Evolutionary conservation across 192 early-diverging fungal genomes (phyloP), one percentile per base, ranked within the genome.

Genomic region (Umbelopsis ramanniana): DNA sequence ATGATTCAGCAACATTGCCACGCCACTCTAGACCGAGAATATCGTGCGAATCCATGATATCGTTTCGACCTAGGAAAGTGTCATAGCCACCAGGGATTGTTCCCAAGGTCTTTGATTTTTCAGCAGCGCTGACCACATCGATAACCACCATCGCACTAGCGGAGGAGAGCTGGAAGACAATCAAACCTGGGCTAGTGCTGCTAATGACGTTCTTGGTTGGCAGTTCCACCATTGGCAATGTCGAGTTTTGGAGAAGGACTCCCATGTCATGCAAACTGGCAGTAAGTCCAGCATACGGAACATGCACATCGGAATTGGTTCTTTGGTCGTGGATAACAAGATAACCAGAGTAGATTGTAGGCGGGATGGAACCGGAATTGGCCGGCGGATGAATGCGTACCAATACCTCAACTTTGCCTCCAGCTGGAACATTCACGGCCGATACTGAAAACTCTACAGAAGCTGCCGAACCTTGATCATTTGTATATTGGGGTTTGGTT

Each of bases 281-380:
- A 19, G 73, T 73, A 2, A 79, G 46, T 0, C 77, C 77, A 8
- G 77, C 77, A 69, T 79, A 79, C 10, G 77, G 77, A 38, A 79
- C 29, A 26, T 72, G 46, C 6, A 22, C n/a, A 5, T 63, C 29
- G 6, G 45, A 23, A 15, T 35, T 46, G 4, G n/a, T 67, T 22
- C 40, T n/a, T 14, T 17, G 67, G 24, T 68, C 47, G 2, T 46
- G 46, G 19, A 83, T 73, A 29, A 76, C 72, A 53, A 88, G 74
- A 38, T 76, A 85, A 7, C 86, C 86, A 37, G 79, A 83, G 73
- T 85, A 88, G 52, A 88, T 77, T 26, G 81, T 76, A 21, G 80
- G 79, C 55, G 74, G 68, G 6, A 57, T 29, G 3, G 68, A 43
- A 48, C 70, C 53, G 5, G 75, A 73, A 12, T 66, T 75, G 24